These are phyloP conservation scores for Cryptosporidium baileyi DNA, from an alignment of 169 alveolate species.

Conservation along the genomic window DNA sequence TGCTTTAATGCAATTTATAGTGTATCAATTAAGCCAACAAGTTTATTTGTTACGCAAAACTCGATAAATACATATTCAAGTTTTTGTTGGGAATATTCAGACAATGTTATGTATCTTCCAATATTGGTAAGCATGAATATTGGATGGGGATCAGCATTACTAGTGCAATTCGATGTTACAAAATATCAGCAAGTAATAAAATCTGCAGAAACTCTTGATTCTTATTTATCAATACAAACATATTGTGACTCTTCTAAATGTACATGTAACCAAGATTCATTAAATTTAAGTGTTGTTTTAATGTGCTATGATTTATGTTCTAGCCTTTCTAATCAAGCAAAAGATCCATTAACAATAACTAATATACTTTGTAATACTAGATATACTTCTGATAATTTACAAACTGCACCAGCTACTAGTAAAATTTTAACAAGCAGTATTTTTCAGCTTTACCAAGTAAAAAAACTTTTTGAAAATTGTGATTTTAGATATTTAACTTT, in stretches of 20 bases:
- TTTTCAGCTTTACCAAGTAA: not conserved
- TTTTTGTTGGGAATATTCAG: slow-evolving; percentile 61
- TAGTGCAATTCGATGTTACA: slow-evolving; percentile 19
- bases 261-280: not conserved
- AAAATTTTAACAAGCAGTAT: not conserved
- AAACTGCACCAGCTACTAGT: slow-evolving; percentile 1
- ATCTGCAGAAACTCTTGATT: not conserved
- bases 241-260: slow-evolving; percentile 33
- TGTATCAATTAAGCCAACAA: slow-evolving; percentile 20
- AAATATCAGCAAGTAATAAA: not conserved
- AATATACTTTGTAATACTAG: not conserved
- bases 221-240: slow-evolving; percentile 1
- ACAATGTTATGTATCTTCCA: slow-evolving; percentile 5
- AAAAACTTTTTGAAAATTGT: not conserved
- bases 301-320: slow-evolving; percentile 29
- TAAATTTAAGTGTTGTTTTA: not conserved
- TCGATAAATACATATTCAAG: slow-evolving; percentile 10
- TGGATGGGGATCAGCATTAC: slow-evolving; percentile 32
- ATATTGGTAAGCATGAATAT: not conserved
- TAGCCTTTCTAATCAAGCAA: not conserved
- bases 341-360: slow-evolving; percentile 5
- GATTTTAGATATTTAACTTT: slow-evolving; percentile 28
- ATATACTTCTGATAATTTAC: not conserved
- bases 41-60: slow-evolving; percentile 39
- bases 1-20: too few species aligned